Evolutionary conservation across 2,329 filamentous ascomycete genomes (phyloP), one percentile per base, ranked within the genome.

Genomic region (Waltergamsia citrina): DNA sequence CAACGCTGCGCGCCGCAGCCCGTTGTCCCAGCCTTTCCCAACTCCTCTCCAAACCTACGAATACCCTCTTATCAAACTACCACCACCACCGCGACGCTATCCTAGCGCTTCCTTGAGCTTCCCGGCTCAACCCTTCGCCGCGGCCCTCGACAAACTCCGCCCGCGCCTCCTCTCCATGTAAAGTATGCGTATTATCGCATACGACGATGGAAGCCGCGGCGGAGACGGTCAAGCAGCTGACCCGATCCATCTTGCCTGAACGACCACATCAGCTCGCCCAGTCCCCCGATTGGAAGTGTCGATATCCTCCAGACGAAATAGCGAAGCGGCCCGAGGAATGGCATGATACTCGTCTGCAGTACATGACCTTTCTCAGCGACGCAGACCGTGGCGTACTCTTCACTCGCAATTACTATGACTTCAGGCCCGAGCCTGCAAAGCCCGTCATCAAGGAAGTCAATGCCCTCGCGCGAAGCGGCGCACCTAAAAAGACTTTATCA

Each of bases 131-230:
- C 9, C 8, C 26, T 28, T 9, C n/a, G 15, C 16, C 32, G 32
- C 21, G 22, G 14, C 22, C 18, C 32, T 15, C 14, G 17, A 14
- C 21, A 14, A 9, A 6, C 4, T 17, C n/a, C 17, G 17, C 22
- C 9, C 22, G 23, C 14, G 16, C 22, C n/a, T 14, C 15, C 9
- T 17, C n/a, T 33, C 12, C 22, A 18, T 18, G 25, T 37, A 17
- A 35, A 35, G 38, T 18, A 40, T 40, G 38, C 35, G 32, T 33
- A 39, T 41, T 32, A 34, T 33, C 39, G 49, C 53, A 47, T 48
- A 48, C 53, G 61, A 67, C 57, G 57, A 75, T 75, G 71, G 71
- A 74, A 64, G 67, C 62, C 63, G 67, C 68, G 62, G 66, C 64
- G 53, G 70, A 71, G 59, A 66, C 61, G 59, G 64, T 71, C 56